These are phyloP conservation scores for Tetrastigma voinierianum DNA, from an alignment of 164 flowering plant species.

Conservation along the genomic window DNA sequence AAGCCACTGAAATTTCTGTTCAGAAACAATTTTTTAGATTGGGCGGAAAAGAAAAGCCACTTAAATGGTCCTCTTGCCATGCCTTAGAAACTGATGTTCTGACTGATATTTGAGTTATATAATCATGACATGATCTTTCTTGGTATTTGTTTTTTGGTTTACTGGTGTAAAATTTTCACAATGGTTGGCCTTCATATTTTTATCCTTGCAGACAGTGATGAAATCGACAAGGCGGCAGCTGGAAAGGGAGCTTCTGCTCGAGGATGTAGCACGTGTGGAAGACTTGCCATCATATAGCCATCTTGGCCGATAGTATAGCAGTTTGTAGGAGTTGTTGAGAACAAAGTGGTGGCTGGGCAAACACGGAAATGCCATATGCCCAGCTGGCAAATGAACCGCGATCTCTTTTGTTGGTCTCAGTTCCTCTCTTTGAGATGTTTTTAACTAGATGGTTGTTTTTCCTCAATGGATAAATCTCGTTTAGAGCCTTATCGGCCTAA, in stretches of 20 bases:
- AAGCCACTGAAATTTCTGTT: no score
- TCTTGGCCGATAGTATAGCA: constrained; percentile 33
- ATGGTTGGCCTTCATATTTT: neutral
- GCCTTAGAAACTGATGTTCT: no score
- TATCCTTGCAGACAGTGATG: constrained; percentile 63
- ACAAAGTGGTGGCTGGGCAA: constrained; percentile 3
- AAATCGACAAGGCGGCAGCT: constrained; percentile 71
- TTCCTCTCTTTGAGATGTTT: neutral
- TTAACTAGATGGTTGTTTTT: constrained; percentile 8
- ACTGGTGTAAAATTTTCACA: no score
- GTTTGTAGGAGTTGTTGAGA: constrained; percentile 5
- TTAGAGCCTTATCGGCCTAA: neutral
- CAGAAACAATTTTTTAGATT: no score
- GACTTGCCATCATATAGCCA: constrained; percentile 71
- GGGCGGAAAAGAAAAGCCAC: no score
- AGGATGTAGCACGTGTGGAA: constrained; percentile 59
- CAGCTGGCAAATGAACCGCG: neutral
- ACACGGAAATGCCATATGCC: constrained; percentile 5
- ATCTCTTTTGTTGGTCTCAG: neutral
- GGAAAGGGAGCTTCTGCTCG: constrained; percentile 67
- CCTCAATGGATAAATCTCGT: neutral
- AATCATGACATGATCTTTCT: no score
- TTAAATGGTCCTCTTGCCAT: no score
- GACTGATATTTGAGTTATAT: no score
- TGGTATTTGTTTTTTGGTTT: neutral